Conservation (phyloP, 2,329 filamentous ascomycete genomes). For the Phialemonium atrogriseum region DNA sequence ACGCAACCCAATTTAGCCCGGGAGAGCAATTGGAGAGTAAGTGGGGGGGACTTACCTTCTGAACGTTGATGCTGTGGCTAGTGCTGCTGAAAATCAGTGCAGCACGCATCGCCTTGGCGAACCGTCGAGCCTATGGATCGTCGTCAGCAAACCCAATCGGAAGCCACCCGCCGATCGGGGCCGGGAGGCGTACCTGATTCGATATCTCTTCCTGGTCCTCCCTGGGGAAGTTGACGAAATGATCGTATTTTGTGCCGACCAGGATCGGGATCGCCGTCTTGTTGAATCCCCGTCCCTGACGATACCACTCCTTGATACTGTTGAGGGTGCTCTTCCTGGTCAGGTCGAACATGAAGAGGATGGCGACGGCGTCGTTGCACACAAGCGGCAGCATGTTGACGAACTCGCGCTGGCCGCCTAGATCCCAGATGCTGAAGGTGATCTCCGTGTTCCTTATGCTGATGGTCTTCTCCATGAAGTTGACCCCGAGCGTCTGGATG, state of each 20-base stretch:
- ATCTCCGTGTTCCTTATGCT: conserved; percentile 99
- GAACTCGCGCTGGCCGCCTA: conserved; percentile 95
- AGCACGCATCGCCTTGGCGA: conserved; percentile 97
- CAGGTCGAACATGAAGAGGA: conserved; percentile 99
- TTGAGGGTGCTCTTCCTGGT: conserved; percentile 97
- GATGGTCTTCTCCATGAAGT: conserved; percentile 99
- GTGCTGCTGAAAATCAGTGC: conserved; percentile 98
- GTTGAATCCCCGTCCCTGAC: conserved; percentile 96
- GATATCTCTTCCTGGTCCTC: conserved; percentile 99
- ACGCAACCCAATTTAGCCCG: too few relatives aligned
- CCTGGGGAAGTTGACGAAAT: conserved; percentile 96
- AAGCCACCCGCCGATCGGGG: too few relatives aligned
- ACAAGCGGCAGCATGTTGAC: conserved; percentile 99
- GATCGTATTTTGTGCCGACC: conserved; percentile 96
- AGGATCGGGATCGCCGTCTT: conserved; percentile 99
- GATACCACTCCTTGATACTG: conserved; percentile 99
- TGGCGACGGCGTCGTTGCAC: conserved; percentile 97
- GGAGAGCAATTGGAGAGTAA: conserved; percentile 4
- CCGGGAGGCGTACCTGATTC: conserved; percentile 79
- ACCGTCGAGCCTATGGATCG: conserved; percentile 68
- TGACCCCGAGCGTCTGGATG: conserved; percentile 96
- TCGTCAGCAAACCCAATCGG: conserved; percentile 10
- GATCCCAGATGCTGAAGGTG: conserved; percentile 98
- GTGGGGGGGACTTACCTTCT: conserved; percentile 57
- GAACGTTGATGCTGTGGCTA: conserved; percentile 98